Evolutionary conservation across 2,329 filamentous ascomycete genomes (phyloP).

Genomic region (Aspergillus ustus): DNA sequence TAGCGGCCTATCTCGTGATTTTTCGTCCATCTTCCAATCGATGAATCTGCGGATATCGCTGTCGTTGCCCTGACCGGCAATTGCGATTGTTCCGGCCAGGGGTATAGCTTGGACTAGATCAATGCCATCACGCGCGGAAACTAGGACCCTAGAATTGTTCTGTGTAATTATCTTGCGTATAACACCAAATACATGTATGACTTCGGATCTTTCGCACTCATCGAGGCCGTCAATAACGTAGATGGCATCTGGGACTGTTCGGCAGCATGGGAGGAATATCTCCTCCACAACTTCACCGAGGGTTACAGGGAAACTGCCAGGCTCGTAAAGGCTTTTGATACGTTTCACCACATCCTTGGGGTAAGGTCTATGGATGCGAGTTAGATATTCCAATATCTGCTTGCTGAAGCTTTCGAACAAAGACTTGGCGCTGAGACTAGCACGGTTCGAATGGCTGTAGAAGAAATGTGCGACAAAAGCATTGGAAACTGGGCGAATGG

Average conservation of each 20-base stretch:
- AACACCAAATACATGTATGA: background rate
- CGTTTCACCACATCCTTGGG: background rate
- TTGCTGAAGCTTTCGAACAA: background rate
- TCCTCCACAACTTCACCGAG: background rate
- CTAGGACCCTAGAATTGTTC: background rate
- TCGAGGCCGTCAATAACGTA: background rate
- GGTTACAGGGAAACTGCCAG: background rate
- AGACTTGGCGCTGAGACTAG: background rate
- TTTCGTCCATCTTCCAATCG: conserved; percentile 11
- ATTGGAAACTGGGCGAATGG: background rate
- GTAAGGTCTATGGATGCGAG: background rate
- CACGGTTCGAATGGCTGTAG: background rate
- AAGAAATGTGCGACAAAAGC: background rate
- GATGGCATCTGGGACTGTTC: background rate
- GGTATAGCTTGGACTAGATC: background rate
- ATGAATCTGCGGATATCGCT: conserved; percentile 2
- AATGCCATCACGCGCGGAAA: background rate
- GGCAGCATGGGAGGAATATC: background rate
- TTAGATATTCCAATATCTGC: background rate
- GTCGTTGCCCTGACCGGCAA: background rate
- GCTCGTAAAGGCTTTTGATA: background rate
- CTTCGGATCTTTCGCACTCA: background rate
- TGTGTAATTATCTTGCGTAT: background rate
- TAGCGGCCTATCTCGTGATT: background rate
- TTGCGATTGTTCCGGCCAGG: background rate